A percentile compares a stretch with the other conserved stretches of the same genome.
These are phyloP conservation scores for Xylaria curta DNA, from an alignment of 495 filamentous ascomycete genomes.

Conservation along the genomic window DNA sequence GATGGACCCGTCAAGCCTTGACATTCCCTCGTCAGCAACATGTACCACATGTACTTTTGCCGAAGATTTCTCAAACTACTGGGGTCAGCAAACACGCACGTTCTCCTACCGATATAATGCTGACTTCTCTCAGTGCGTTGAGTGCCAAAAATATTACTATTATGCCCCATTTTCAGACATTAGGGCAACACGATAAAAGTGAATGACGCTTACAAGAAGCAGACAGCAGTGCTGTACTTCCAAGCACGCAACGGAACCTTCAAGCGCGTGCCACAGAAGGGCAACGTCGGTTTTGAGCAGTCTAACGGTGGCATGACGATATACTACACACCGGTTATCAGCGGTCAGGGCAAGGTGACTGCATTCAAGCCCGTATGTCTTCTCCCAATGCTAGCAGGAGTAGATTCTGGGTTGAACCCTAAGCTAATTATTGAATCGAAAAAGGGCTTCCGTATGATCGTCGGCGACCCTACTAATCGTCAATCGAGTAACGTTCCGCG, in stretches of 20 bases:
- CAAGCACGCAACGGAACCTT: slow-evolving; percentile 43
- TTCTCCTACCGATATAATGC: neutral
- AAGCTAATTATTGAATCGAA: neutral
- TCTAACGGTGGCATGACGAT: slow-evolving; percentile 42
- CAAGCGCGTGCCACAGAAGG: slow-evolving; percentile 41
- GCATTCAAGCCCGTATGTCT: slow-evolving; percentile 44
- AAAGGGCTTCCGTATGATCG: slow-evolving; percentile 53
- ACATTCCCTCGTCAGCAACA: slow-evolving; percentile 37
- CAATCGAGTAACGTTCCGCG: slow-evolving; percentile 34
- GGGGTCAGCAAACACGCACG: slow-evolving; percentile 19
- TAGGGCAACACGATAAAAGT: neutral
- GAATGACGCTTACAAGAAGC: slow-evolving; percentile 2
- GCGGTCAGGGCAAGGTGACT: slow-evolving; percentile 36
- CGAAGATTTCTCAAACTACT: slow-evolving; percentile 48
- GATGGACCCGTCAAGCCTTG: slow-evolving; percentile 38
- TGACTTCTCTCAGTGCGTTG: slow-evolving; percentile 8
- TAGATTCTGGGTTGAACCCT: neutral
- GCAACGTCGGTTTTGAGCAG: slow-evolving; percentile 38
- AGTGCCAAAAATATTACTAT: neutral
- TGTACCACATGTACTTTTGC: slow-evolving; percentile 46
- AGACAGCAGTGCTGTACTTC: slow-evolving; percentile 43
- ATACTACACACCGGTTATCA: slow-evolving; percentile 40
- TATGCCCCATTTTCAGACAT: neutral
- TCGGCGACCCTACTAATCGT: slow-evolving; percentile 44
- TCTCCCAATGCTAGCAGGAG: neutral